A percentile compares a stretch with the other conserved stretches of the same genome.
phyloP scores from a whole-genome alignment of 2,329 filamentous ascomycete genomes.

The Botrytis fabae region DNA sequence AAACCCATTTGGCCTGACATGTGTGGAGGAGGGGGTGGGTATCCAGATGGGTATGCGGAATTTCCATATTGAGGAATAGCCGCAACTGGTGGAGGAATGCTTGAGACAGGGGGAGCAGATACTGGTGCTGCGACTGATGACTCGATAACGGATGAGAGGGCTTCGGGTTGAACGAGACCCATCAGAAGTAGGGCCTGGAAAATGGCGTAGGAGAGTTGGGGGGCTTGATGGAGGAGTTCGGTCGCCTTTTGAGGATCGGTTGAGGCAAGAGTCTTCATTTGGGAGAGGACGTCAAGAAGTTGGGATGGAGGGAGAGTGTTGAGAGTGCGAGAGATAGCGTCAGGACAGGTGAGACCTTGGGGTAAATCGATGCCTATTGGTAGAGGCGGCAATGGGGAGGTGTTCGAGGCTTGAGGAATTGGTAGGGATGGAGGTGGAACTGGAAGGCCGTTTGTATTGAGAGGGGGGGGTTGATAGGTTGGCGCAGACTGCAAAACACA shows the following conservation, averaged over 20 bases:
- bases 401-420: conserved; percentile 32
- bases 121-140: conserved; percentile 45
- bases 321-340: conserved; percentile 90
- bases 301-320: conserved; percentile 83
- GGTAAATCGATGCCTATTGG: conserved; percentile 83
- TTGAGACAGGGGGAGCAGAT: conserved; percentile 43
- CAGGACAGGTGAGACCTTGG: conserved; percentile 77
- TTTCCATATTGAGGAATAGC: conserved; percentile 40
- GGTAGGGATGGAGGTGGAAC: conserved; percentile 39
- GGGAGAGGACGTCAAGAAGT: conserved; percentile 86
- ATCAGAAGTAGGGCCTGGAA: conserved; percentile 93
- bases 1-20: conserved; percentile 42
- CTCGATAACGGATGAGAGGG: conserved; percentile 80
- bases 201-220: conserved; percentile 90
- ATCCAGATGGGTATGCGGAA: conserved; percentile 41
- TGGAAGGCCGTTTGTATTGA: conserved; percentile 36
- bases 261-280: conserved; percentile 90
- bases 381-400: conserved; percentile 70
- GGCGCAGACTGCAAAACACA: conserved; percentile 3
- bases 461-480: conserved; percentile 19
- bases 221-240: conserved; percentile 82
- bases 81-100: conserved; percentile 36
- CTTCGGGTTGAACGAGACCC: conserved; percentile 83
- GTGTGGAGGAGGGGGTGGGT: conserved; percentile 44
- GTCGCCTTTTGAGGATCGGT: conserved; percentile 80